Evolutionary conservation across 805 yeast genomes (phyloP).

Genomic region (Candida hungchunana): DNA sequence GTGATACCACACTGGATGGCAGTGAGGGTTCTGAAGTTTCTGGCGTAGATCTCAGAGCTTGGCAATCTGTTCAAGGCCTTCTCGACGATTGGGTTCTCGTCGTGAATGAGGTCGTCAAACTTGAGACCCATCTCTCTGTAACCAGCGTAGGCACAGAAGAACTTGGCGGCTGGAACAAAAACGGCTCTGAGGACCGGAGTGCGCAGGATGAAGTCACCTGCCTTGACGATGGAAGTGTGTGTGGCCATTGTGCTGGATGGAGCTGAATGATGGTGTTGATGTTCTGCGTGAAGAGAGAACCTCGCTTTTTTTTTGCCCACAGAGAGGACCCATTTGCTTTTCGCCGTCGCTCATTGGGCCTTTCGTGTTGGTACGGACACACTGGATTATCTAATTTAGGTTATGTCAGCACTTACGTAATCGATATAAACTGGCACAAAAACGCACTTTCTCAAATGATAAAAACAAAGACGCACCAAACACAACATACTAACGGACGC

Average conservation of each 20-base stretch:
- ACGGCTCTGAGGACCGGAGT: slow-evolving; percentile 75
- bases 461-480: no score
- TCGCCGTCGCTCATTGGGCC: no score
- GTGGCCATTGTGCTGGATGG: slow-evolving; percentile 12
- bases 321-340: no score
- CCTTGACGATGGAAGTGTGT: slow-evolving; percentile 64
- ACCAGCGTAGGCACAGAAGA: slow-evolving; percentile 72
- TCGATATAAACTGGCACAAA: no score
- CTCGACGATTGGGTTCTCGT: slow-evolving; percentile 83
- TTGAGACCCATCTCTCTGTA: slow-evolving; percentile 94
- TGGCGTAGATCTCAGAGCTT: slow-evolving; percentile 76
- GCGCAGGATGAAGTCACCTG: slow-evolving; percentile 74
- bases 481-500: no score
- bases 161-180: slow-evolving; percentile 74
- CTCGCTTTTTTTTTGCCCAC: no score
- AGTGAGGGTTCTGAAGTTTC: slow-evolving; percentile 87
- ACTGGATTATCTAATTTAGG: no score
- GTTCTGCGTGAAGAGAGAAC: not conserved
- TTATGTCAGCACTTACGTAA: no score
- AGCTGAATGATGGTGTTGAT: not conserved
- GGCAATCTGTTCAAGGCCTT: slow-evolving; percentile 88
- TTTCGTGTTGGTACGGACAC: no score
- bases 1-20: slow-evolving; percentile 86
- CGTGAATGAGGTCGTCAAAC: slow-evolving; percentile 81
- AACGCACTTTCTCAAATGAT: no score